phyloP scores from a whole-genome alignment of 2,329 filamentous ascomycete species.

The Epichloe gansuensis region DNA sequence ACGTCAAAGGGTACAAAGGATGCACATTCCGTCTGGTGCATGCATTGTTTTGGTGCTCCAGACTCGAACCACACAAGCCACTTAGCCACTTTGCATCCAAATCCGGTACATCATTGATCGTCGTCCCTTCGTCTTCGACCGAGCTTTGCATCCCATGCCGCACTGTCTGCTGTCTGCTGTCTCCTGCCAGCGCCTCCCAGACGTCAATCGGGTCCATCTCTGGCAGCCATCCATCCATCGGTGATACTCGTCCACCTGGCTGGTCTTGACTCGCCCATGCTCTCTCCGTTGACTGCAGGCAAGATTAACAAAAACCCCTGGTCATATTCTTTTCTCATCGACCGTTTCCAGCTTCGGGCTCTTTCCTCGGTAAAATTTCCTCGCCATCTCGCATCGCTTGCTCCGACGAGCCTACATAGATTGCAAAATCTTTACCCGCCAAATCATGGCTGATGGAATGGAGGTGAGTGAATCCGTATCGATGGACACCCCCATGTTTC shows the following conservation, averaged over 20 bases:
- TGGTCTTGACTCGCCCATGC: background rate
- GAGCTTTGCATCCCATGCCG: background rate
- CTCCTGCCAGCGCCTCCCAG: background rate
- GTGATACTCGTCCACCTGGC: background rate
- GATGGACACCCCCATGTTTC: background rate
- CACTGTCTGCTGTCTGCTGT: background rate
- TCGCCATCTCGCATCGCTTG: background rate
- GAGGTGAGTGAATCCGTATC: conserved; percentile 6
- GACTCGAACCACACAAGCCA: background rate
- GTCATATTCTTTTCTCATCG: background rate
- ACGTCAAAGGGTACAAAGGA: too few relatives aligned
- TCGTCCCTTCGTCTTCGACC: background rate
- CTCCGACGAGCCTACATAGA: background rate
- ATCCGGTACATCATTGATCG: background rate
- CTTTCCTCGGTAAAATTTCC: background rate
- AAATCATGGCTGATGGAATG: conserved; percentile 1
- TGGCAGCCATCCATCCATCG: background rate
- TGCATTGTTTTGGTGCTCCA: background rate
- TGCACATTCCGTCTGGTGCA: background rate
- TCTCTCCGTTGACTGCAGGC: background rate
- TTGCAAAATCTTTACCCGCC: background rate
- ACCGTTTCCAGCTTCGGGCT: background rate
- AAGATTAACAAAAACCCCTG: background rate
- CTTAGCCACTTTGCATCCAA: background rate
- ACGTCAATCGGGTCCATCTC: background rate